Evolutionary conservation across 2,329 filamentous ascomycete species (phyloP), one percentile per base, ranked within the genome.

Genomic region (Sporothrix phasma): DNA sequence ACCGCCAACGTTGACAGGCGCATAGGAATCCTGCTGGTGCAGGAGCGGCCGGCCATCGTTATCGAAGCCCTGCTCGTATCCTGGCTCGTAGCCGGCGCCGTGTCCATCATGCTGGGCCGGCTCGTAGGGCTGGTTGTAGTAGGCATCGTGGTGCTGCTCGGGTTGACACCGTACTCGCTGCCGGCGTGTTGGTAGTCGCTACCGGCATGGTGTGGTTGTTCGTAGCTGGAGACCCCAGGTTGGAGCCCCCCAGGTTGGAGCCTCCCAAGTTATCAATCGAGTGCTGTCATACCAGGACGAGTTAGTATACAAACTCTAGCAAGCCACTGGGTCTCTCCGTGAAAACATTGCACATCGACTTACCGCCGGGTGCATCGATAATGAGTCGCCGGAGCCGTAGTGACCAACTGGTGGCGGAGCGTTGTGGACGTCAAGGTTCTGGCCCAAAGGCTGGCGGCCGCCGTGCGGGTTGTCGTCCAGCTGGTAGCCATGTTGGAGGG

Each of bases 351-450:
- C 5, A n/a, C n/a, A n/a, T n/a, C 3, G 31, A 82, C 88, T 80
- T 76, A 93, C 89, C 64, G 92, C 93, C 59, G 91, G 90, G 74
- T 97, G 92, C 68, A 92, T 82, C 65, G 88, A 85, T 61, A 97
- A 79, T 64, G 87, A 82, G 76, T 97, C 93, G 71, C 85, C 87
- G 0, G 88, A 84, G 22, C 85, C 87, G 65, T 76, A 80, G 68
- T 75, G 74, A 59, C 75, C 86, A 61, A 67, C 64, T 3, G 24
- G n/a, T n/a, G n/a, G 54, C 41, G 58, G 39, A 39, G 11, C 29
- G 15, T 13, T 29, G 22, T 66, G 88, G 73, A 91, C 90, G 69
- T 89, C 84, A 60, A 92, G 78, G 66, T 85, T 86, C 56, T 73
- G 74, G 64, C 73, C 34, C 15, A 61, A 67, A 66, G 79, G 73